These are phyloP conservation scores for Fusarium pseudograminearum DNA, from an alignment of 2,329 filamentous ascomycete species.

Conservation along the genomic window DNA sequence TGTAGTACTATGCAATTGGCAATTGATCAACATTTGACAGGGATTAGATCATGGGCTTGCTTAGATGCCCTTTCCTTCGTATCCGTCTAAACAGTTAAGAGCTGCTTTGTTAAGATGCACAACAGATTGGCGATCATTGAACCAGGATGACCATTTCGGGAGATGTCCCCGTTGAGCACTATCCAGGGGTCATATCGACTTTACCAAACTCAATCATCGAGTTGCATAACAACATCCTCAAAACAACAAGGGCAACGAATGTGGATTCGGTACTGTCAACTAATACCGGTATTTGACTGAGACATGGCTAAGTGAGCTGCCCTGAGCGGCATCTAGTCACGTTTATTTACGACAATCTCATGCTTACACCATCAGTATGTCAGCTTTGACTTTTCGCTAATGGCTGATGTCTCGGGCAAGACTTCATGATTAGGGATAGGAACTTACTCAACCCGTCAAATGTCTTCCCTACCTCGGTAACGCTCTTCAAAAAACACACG, in stretches of 20 bases:
- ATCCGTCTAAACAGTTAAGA: background rate
- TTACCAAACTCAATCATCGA: background rate
- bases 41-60: background rate
- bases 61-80: background rate
- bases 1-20: background rate
- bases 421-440: background rate
- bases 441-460: background rate
- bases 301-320: background rate
- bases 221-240: too few relatives aligned
- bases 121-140: background rate
- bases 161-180: background rate
- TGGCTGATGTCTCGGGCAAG: background rate
- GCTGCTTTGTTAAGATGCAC: background rate
- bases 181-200: background rate
- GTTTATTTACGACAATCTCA: background rate
- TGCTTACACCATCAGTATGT: constrained; percentile 1
- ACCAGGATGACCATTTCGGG: background rate
- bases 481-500: background rate
- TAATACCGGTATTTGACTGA: background rate
- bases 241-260: background rate
- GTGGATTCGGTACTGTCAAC: background rate
- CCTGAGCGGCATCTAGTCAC: background rate
- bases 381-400: constrained; percentile 4
- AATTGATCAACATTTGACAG: background rate
- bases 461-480: background rate